These are phyloP conservation scores for Poa annua DNA, from an alignment of 176 grass and related monocot genomes.

Conservation along the genomic window DNA sequence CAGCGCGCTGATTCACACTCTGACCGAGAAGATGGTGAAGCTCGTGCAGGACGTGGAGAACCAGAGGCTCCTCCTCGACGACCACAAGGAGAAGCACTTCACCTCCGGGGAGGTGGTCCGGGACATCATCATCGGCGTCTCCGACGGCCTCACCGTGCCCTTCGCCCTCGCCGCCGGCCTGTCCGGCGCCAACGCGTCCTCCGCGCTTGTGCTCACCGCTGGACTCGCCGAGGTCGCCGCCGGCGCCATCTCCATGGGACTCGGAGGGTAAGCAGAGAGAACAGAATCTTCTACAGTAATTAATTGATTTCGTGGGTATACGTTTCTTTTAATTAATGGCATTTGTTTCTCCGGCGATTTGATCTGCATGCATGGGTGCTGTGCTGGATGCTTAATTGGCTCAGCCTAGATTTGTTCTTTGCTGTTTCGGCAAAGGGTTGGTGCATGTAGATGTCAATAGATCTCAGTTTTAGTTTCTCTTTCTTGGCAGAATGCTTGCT, in stretches of 20 bases:
- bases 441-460: background rate
- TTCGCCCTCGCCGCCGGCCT: conserved; percentile 94
- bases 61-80: conserved; percentile 57
- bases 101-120: conserved; percentile 82
- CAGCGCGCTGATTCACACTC: background rate
- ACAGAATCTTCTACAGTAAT: background rate
- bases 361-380: background rate
- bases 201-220: conserved; percentile 83
- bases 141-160: conserved; percentile 95
- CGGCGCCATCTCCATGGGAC: conserved; percentile 98
- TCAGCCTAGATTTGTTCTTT: background rate
- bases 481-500: too few species aligned
- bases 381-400: background rate
- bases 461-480: background rate
- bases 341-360: background rate
- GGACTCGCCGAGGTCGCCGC: conserved; percentile 91
- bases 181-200: conserved; percentile 75
- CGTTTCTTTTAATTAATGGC: background rate
- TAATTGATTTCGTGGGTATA: background rate
- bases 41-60: conserved; percentile 54
- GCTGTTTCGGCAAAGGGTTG: background rate
- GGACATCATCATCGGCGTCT: conserved; percentile 95
- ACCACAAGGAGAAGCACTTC: conserved; percentile 94
- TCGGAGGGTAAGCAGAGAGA: conserved; percentile 68
- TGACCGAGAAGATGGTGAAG: conserved; percentile 42